Evolutionary conservation across 345 rosid species (phyloP).

Genomic region (Eucalyptus pauciflora): DNA sequence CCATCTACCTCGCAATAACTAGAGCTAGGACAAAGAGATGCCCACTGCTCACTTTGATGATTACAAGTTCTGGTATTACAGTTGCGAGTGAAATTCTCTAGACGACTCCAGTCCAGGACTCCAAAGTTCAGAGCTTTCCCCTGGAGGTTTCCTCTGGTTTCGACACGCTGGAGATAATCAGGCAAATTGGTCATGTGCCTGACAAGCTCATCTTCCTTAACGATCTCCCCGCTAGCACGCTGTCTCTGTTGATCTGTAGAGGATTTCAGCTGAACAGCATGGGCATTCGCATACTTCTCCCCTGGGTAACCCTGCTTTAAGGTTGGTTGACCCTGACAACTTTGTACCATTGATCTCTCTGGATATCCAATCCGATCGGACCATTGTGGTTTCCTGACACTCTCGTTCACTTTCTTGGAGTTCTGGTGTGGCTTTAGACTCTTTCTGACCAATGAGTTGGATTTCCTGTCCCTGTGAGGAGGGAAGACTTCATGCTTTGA

Average conservation of each 20-base stretch:
- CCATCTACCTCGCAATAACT: conserved; percentile 9
- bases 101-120: conserved; percentile 76
- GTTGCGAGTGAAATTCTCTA: conserved; percentile 52
- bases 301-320: conserved; percentile 1
- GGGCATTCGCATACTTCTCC: conserved; percentile 1
- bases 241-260: conserved; percentile 7
- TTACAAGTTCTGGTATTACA: conserved; percentile 12
- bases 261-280: conserved; percentile 12
- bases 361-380: conserved; percentile 6
- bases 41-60: background rate
- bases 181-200: conserved; percentile 82
- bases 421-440: conserved; percentile 14
- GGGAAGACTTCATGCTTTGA: background rate
- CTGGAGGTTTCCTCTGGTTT: conserved; percentile 25
- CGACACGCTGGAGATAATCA: conserved; percentile 53
- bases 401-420: conserved; percentile 27
- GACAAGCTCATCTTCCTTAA: conserved; percentile 54
- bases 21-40: conserved; percentile 10
- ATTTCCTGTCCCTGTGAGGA: conserved; percentile 10
- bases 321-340: background rate
- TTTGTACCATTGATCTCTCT: conserved; percentile 18
- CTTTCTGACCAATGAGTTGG: conserved; percentile 17
- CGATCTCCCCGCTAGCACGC: conserved; percentile 6
- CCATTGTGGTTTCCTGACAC: conserved; percentile 1
- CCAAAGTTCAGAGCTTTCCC: conserved; percentile 73